phyloP scores from a whole-genome alignment of 2,329 filamentous ascomycete species.

The Fusarium nodosum region DNA sequence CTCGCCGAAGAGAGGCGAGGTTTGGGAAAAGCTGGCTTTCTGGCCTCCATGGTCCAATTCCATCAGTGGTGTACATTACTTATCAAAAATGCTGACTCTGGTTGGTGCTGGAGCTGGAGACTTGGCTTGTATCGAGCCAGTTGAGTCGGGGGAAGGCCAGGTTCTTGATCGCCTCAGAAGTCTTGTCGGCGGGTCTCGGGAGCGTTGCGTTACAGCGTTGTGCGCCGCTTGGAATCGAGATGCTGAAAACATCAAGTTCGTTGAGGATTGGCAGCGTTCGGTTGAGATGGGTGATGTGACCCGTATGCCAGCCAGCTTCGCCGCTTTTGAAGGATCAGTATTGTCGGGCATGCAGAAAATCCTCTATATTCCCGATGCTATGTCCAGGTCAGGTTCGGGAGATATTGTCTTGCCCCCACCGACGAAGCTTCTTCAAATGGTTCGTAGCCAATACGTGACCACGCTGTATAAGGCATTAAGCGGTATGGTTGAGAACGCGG shows the following conservation, averaged over 20 bases:
- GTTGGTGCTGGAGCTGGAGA: constrained; percentile 91
- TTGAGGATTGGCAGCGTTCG: constrained; percentile 94
- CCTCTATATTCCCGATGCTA: constrained; percentile 89
- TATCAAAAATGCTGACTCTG: constrained; percentile 83
- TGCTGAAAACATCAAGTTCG: constrained; percentile 88
- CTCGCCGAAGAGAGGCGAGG: constrained; percentile 82
- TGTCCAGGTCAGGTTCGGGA: constrained; percentile 77
- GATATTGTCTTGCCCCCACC: constrained; percentile 89
- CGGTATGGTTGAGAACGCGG: constrained; percentile 97
- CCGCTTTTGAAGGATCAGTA: constrained; percentile 85
- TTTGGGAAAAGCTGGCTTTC: constrained; percentile 95
- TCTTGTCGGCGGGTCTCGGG: constrained; percentile 82
- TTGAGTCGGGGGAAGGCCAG: constrained; percentile 67
- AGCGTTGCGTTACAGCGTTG: constrained; percentile 86
- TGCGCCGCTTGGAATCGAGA: constrained; percentile 95
- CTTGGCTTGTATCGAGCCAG: constrained; percentile 80
- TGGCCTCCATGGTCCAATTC: constrained; percentile 96
- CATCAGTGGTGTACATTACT: constrained; percentile 89
- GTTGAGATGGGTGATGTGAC: constrained; percentile 88
- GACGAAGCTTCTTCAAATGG: constrained; percentile 89
- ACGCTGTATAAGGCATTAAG: constrained; percentile 94
- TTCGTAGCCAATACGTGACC: constrained; percentile 90
- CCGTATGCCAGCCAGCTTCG: constrained; percentile 88
- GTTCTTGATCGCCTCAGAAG: constrained; percentile 79
- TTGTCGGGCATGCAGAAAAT: constrained; percentile 94